A percentile compares a stretch with the other conserved stretches of the same genome.
Evolutionary conservation across 176 grass and related monocot species (phyloP).

Genomic region (barley (Hordeum vulgare)): MorexV3_pseudomolecules_assembly NC_058520.1:612141322-612141821

Average conservation of each 20-base stretch:
- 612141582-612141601: slow-evolving; percentile 79
- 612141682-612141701: slow-evolving; percentile 90
- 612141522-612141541: slow-evolving; percentile 81
- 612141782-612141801: slow-evolving; percentile 97
- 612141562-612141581: slow-evolving; percentile 70
- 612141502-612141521: slow-evolving; percentile 90
- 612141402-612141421: neutral
- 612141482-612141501: slow-evolving; percentile 96
- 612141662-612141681: neutral
- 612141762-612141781: slow-evolving; percentile 82
- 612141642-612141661: neutral
- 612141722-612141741: slow-evolving; percentile 74
- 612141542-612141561: slow-evolving; percentile 75
- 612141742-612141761: slow-evolving; percentile 84
- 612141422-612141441: slow-evolving; percentile 20
- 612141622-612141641: neutral
- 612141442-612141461: slow-evolving; percentile 79
- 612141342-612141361: slow-evolving; percentile 73
- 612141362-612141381: slow-evolving; percentile 43
- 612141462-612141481: slow-evolving; percentile 98
- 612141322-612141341: slow-evolving; percentile 25
- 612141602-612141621: slow-evolving; percentile 10
- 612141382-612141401: neutral
- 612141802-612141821: slow-evolving; percentile 81
- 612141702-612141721: slow-evolving; percentile 89